A percentile compares a stretch with the other conserved stretches of the same genome.
Evolutionary conservation across 148 eudicot species (phyloP).

Genomic region (Cornus kousa): DNA sequence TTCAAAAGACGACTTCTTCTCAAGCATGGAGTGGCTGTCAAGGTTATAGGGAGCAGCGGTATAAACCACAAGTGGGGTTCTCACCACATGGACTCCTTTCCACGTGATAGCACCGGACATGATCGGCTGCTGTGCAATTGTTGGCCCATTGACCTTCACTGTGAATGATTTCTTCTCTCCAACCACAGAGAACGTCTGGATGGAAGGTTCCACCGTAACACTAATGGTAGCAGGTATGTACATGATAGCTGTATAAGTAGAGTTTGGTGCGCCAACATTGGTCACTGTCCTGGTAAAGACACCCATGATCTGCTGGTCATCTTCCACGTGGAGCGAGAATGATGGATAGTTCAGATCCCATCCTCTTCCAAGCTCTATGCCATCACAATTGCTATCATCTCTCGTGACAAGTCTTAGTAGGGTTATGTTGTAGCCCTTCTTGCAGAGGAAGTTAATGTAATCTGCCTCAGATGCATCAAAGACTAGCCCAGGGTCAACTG

Average conservation of each 20-base stretch:
- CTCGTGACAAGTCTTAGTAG: too few relatives aligned
- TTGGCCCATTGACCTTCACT: too few relatives aligned
- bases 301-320: not conserved
- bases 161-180: too few relatives aligned
- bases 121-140: too few relatives aligned
- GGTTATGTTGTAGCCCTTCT: not conserved
- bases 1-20: not conserved
- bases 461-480: constrained; percentile 3
- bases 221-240: not conserved
- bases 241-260: not conserved
- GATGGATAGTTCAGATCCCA: not conserved
- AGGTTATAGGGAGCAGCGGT: too few relatives aligned
- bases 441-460: constrained; percentile 4
- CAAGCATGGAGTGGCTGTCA: not conserved
- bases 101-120: too few relatives aligned
- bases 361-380: not conserved
- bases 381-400: not conserved
- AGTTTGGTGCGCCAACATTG: not conserved
- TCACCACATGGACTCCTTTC: too few relatives aligned
- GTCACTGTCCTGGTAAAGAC: not conserved
- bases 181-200: too few relatives aligned
- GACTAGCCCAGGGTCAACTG: not conserved
- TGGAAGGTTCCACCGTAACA: not conserved
- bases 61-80: too few relatives aligned
- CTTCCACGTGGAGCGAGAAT: not conserved